Evolutionary conservation across 805 yeast species (phyloP).

Genomic region (Wickerhamomyces hampshirensis): DNA sequence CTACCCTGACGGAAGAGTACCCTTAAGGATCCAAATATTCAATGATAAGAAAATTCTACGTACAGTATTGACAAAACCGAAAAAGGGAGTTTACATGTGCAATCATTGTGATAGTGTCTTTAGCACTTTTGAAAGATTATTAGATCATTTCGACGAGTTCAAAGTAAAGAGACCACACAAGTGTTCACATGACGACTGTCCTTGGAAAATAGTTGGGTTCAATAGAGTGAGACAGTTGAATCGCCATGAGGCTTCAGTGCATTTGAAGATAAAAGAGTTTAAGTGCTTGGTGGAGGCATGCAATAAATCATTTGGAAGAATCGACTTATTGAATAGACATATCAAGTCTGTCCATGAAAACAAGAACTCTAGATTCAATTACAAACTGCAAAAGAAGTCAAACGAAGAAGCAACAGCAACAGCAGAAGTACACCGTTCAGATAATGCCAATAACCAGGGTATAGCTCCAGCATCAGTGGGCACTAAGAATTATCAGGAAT

Average conservation of each 20-base stretch:
- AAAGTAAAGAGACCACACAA: conserved; percentile 29
- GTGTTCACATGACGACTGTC: conserved; percentile 32
- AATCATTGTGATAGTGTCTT: conserved; percentile 33
- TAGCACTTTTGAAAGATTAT: conserved; percentile 26
- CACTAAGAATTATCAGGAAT: background rate
- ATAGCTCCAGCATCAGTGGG: conserved; percentile 1
- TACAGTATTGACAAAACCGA: conserved; percentile 23
- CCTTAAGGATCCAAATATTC: conserved; percentile 25
- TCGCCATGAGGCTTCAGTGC: conserved; percentile 27
- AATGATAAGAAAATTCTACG: conserved; percentile 29
- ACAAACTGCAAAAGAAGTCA: conserved; percentile 19
- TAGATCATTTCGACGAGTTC: conserved; percentile 32
- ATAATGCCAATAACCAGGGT: background rate
- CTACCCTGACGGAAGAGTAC: conserved; percentile 21
- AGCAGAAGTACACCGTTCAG: background rate
- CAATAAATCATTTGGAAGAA: conserved; percentile 51
- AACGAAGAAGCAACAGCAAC: conserved; percentile 4
- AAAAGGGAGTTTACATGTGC: conserved; percentile 35
- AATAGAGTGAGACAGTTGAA: conserved; percentile 30
- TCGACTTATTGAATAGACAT: conserved; percentile 33
- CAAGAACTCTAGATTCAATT: conserved; percentile 35
- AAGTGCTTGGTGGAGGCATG: conserved; percentile 75
- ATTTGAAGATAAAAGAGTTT: conserved; percentile 36
- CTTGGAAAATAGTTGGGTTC: conserved; percentile 40
- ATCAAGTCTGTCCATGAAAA: conserved; percentile 34